phyloP scores from a whole-genome alignment of 2,329 filamentous ascomycete species.

The Fonsecaea monophora region DNA sequence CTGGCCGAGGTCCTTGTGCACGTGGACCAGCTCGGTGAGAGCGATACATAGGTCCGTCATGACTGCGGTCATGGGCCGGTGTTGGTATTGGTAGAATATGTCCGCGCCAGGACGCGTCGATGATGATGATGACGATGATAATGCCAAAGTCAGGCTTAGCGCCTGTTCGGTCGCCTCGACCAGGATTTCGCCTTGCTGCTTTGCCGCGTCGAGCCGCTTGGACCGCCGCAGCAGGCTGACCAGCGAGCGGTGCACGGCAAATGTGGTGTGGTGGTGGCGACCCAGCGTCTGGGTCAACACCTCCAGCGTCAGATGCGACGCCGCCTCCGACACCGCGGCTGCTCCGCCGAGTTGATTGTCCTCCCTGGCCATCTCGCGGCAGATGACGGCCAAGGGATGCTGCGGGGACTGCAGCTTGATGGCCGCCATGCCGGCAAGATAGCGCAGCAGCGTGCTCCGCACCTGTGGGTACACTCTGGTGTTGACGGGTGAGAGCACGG shows the following conservation, averaged over 20 bases:
- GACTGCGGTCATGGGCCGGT: not conserved
- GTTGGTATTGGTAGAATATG: not conserved
- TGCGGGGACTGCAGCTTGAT: conserved; percentile 11
- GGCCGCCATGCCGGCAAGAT: conserved; percentile 17
- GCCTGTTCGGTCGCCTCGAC: conserved; percentile 12
- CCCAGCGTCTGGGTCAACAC: conserved; percentile 6
- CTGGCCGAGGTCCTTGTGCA: conserved; percentile 15
- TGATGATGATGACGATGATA: not conserved
- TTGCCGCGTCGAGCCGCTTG: conserved; percentile 15
- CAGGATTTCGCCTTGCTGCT: conserved; percentile 4
- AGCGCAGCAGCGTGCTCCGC: conserved; percentile 21
- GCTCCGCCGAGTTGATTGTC: not conserved
- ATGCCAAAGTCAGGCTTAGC: not conserved
- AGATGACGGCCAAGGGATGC: conserved; percentile 21
- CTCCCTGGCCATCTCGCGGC: conserved; percentile 17
- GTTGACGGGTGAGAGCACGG: conserved; percentile 24
- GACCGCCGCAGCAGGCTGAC: conserved; percentile 20
- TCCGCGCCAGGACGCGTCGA: not conserved
- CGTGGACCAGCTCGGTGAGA: conserved; percentile 19
- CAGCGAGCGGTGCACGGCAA: conserved; percentile 15
- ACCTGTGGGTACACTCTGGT: conserved; percentile 16
- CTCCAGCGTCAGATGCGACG: conserved; percentile 12
- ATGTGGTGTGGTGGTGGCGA: not conserved
- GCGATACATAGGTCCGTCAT: conserved; percentile 18
- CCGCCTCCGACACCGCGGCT: conserved; percentile 9